Base-by-base conservation (phyloP, 1,284 basidiomycete species). In the Mycena sp. region DNA sequence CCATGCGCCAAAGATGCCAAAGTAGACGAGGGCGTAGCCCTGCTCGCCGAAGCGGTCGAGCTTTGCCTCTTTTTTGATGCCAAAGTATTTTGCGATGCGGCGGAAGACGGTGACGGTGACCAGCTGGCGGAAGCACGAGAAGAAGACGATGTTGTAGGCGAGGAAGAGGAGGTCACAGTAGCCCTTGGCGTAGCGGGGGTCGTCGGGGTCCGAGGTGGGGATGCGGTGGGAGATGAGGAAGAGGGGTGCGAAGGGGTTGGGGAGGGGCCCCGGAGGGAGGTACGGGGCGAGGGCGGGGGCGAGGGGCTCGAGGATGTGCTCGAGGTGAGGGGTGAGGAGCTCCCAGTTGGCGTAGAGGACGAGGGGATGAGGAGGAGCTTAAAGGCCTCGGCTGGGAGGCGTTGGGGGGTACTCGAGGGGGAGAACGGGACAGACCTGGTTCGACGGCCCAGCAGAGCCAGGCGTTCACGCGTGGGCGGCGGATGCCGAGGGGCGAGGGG, bases 31-130 rank as follows among this genome's bases (percentile, higher is more conserved):
- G 0, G 95, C 93, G 77, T 98, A 97, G 0, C 87, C 90, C 77
- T 98, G 96, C 78, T 98, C 96, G 25, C 90, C 92, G 74, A 97
- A 98, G 29, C 96, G 82, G 63, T 90, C 87, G 35, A 95, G 76
- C 77, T 96, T 98, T 25, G 76, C 75, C 54, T 83, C 78, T 55
- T 85, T 86, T 70, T 80, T 84, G 59, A 98, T 86, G 0, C 94
- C 91, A 58, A 91, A 87, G 65, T 81, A 81, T 46, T 79, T 83
- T 0, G 92, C 96, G 50, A 96, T 72, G 0, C 93, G 93, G 41
- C 83, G 80, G 60, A 91, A 89, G 17, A 95, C 48, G 68, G 88
- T 87, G 70, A 93, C 69, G 10, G 91, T 89, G 70, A 95, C 77
- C 30, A 84, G 76, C 78, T 99, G 96, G 32, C 98, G 90, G 30